These are phyloP conservation scores for Circinella minor DNA, from an alignment of 371 early-diverging fungal genomes.

Conservation along the genomic window DNA sequence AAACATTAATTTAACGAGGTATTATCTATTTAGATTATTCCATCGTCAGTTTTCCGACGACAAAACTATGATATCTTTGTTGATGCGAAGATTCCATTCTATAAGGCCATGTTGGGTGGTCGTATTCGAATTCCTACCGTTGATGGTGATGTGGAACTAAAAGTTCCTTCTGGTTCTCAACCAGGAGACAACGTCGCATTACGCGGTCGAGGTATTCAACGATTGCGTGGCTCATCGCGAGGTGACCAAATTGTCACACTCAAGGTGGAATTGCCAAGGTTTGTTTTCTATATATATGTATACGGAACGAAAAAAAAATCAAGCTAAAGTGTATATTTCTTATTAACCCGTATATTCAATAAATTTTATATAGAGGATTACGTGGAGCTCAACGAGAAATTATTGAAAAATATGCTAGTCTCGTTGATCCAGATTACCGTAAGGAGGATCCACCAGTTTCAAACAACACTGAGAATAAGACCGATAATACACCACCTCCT, in stretches of 20 bases:
- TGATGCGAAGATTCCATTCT: slow-evolving; percentile 78
- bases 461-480: neutral
- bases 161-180: slow-evolving; percentile 84
- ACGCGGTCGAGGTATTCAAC: slow-evolving; percentile 75
- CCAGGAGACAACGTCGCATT: slow-evolving; percentile 83
- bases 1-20: neutral
- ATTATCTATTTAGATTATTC: slow-evolving; percentile 34
- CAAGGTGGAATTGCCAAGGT: slow-evolving; percentile 79
- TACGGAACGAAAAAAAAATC: neutral
- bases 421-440: slow-evolving; percentile 41
- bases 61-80: slow-evolving; percentile 79
- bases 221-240: slow-evolving; percentile 52
- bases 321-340: too few species aligned
- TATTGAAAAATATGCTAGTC: slow-evolving; percentile 38
- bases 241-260: slow-evolving; percentile 91
- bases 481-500: slow-evolving; percentile 5
- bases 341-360: neutral
- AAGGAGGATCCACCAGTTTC: slow-evolving; percentile 19
- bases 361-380: slow-evolving; percentile 26
- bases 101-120: slow-evolving; percentile 88
- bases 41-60: slow-evolving; percentile 77
- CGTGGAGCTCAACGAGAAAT: slow-evolving; percentile 40
- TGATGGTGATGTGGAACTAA: slow-evolving; percentile 92
- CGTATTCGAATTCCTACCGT: slow-evolving; percentile 85
- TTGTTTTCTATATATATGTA: slow-evolving; percentile 7